Base-by-base conservation (phyloP, 352 stramenopile genomes). In the Phytopythium vexans region DNA sequence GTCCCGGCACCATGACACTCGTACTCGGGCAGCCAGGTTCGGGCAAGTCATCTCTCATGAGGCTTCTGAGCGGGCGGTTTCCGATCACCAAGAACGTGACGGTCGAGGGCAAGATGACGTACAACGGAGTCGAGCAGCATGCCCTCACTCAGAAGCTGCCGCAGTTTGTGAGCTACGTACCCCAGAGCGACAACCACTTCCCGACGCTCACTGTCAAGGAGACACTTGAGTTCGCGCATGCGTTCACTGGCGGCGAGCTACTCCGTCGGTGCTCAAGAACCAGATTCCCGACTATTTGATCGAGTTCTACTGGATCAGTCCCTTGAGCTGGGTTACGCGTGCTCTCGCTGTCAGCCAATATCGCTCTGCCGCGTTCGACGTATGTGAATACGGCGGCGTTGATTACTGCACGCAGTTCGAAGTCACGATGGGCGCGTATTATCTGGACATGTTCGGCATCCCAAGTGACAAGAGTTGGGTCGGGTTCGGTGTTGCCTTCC, bases 291-390 rank as follows among this genome's bases (percentile, higher is more conserved):
- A 56, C 41, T 68, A 67, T 39, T 73, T 73, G 33, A 67, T 66
- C 16, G 86, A 74, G 77, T 15, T 79, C 1, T 82, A 86, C 47
- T 84, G 66, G 61, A 67, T 88, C 32, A 85, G 82, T 50, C 77
- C 77, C 0, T 66, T 86, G 41, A 60, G 60, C 27, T 86, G 70
- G 68, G 67, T 57, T 27, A 65, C 75, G 12, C 63, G 62, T 11
- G 64, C 68, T 12, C 51, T 76, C 4, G 54, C 55, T 27, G 55
- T 78, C 39, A 78, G 74, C 46, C 66, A 82, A 49, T 82, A 75
- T 58, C 56, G 56, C 16, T 54, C 54, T 42, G 51, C 41, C n/a
- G 40, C 16, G 14, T 70, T 66, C 37, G 42, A 70, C 14, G 49
- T 63, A 9, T 72, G 67, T 15, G 50, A 56, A 12, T 77, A 67